A percentile compares a stretch with the other conserved stretches of the same genome.
These are phyloP conservation scores for Hericium coralloides DNA, from an alignment of 768 basidiomycete genomes.

Conservation along the genomic window DNA sequence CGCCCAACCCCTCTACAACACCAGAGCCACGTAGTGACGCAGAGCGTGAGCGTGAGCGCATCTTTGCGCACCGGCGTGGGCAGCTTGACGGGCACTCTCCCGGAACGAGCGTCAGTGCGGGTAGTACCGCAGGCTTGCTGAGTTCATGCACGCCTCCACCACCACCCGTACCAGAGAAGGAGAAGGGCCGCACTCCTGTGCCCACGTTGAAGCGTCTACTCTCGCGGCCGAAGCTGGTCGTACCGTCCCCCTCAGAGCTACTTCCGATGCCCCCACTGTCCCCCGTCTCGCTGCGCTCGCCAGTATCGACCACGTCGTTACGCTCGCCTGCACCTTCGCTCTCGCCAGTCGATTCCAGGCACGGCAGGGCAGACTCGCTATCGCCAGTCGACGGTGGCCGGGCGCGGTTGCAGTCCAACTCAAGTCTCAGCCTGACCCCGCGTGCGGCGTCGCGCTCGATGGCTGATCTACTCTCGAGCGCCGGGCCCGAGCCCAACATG, in stretches of 20 bases:
- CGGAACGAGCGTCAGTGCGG: background rate
- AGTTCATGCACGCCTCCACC: background rate
- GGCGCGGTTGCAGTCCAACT: too few species aligned
- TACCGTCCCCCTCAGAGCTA: background rate
- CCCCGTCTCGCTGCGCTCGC: background rate
- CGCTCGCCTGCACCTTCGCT: background rate
- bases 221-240: slow-evolving; percentile 8
- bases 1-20: too few species aligned
- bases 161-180: background rate
- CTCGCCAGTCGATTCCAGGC: too few species aligned
- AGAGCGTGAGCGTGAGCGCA: too few species aligned
- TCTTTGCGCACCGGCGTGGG: too few species aligned
- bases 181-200: background rate
- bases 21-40: too few species aligned
- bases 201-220: slow-evolving; percentile 11
- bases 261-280: background rate
- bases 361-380: too few species aligned
- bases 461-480: background rate
- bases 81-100: too few species aligned
- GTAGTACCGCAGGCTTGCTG: background rate
- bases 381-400: too few species aligned
- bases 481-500: background rate
- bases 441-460: background rate
- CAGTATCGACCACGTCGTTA: background rate
- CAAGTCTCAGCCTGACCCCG: background rate